Conservation (phyloP, 257 asterid species). For the Petrea volubilis region DNA sequence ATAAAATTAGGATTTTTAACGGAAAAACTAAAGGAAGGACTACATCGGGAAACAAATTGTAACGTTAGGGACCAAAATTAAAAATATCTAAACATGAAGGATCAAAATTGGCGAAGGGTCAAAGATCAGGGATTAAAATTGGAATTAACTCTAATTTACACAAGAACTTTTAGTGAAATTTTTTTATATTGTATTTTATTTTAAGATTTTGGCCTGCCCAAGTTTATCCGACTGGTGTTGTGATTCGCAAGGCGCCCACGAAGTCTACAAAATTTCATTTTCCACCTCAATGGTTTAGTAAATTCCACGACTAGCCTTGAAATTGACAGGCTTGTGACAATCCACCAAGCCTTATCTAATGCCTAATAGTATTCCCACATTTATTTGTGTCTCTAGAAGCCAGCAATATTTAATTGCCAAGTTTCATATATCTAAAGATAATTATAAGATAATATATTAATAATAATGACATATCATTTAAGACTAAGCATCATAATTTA, state of each 20-base stretch:
- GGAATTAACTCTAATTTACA: too few species aligned
- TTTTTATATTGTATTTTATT: too few species aligned
- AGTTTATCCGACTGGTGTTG: background rate
- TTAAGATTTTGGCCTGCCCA: background rate
- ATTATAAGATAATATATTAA: background rate
- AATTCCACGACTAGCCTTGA: conserved; percentile 20
- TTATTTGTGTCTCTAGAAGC: conserved; percentile 1
- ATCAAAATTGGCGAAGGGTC: too few species aligned
- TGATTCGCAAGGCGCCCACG: conserved; percentile 15
- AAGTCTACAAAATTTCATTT: conserved; percentile 30
- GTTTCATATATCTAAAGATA: background rate
- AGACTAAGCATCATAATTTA: background rate
- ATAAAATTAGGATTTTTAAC: too few species aligned
- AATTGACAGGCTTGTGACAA: conserved; percentile 28
- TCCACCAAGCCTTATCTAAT: conserved; percentile 28
- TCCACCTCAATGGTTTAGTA: conserved; percentile 21
- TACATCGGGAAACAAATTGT: too few species aligned
- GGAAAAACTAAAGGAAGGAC: too few species aligned
- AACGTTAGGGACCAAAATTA: too few species aligned
- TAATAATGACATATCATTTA: background rate
- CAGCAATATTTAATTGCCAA: background rate
- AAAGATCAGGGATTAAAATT: too few species aligned
- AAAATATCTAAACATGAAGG: too few species aligned
- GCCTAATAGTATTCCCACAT: background rate
- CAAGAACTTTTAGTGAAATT: too few species aligned